These are phyloP conservation scores for Yamadazyma friedrichii DNA, from an alignment of 1,139 yeast species.

Conservation along the genomic window DNA sequence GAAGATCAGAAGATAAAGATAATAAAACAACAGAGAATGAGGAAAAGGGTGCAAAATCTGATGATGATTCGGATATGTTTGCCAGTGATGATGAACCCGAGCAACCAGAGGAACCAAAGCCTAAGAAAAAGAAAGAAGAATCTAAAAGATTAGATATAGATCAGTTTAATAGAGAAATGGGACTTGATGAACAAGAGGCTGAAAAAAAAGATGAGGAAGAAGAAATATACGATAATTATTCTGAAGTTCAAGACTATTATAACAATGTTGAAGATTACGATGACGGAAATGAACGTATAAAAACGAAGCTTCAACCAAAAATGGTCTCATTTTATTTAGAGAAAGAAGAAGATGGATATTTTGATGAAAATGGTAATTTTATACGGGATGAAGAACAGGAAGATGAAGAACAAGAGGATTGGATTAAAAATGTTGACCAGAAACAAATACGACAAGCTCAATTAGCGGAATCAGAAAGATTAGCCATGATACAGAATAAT, in stretches of 20 bases:
- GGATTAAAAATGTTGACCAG: constrained; percentile 32
- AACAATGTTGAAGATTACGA: constrained; percentile 3
- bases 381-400: constrained; percentile 37
- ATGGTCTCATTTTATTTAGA: constrained; percentile 63
- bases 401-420: constrained; percentile 24
- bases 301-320: not conserved
- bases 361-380: constrained; percentile 64
- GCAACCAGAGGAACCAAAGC: not conserved
- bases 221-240: constrained; percentile 1
- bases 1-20: constrained; percentile 15
- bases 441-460: constrained; percentile 54
- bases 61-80: constrained; percentile 39
- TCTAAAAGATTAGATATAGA: constrained; percentile 62
- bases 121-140: constrained; percentile 33
- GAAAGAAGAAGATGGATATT: constrained; percentile 60
- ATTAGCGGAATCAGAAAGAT: constrained; percentile 34
- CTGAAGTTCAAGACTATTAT: constrained; percentile 7
- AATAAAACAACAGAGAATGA: constrained; percentile 4
- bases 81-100: constrained; percentile 27
- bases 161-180: constrained; percentile 21
- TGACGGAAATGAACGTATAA: not conserved
- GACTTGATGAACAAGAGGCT: constrained; percentile 8
- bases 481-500: constrained; percentile 6
- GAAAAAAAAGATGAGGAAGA: constrained; percentile 6
- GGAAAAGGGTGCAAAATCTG: constrained; percentile 8